Base-by-base conservation (phyloP, 1,284 basidiomycete species). In the Melampsora americana region DNA sequence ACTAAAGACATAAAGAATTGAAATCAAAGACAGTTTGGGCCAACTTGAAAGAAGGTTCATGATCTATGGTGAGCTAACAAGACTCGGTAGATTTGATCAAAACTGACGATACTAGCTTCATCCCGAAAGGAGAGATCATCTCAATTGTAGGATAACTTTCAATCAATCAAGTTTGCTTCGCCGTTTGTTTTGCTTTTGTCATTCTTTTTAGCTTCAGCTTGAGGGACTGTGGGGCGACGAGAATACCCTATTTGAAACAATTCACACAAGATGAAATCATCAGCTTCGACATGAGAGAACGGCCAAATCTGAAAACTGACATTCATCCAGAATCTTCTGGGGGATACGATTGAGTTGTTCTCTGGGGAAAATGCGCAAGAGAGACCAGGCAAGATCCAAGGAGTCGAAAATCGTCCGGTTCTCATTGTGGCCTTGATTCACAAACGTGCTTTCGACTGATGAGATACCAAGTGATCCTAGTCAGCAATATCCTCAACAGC, bases 331-430 rank as follows among this genome's bases (percentile, higher is more conserved):
- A 64, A 83, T 70, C 73, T 82, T 83, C 60, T 82, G 82, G 26
- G 77, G 79, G 77, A 83, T 80, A 53, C 95, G 90, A 86, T 97
- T 98, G 79, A 99, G 88, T 84, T 94, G 92, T 85, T 98, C 95
- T 85, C 96, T 95, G 80, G 96, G 96, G 91, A 99, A 98, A 84
- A 96, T 96, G 80, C 96, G 90, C 80, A 99, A 87, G 77, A 99
- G 85, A 44, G 91, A 91, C 96, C 96, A 99, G 26, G 94, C 96
- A 73, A 99, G 87, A 85, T 99, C 96, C 75, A 99, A 88, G 74
- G 93, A 95, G 81, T 99, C 95, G 83, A 97, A 98, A 85, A 99
- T 92, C 70, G 93, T 93, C 77, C 96, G 89, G 67, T 93, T 90
- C 85, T 99, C 96, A 84, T 97, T 97, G 26, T 92, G 87, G 76